A percentile compares a stretch with the other conserved stretches of the same genome.
These are phyloP conservation scores for Colletotrichum gigasporum DNA, from an alignment of 2,329 filamentous ascomycete genomes.

Conservation along the genomic window DNA sequence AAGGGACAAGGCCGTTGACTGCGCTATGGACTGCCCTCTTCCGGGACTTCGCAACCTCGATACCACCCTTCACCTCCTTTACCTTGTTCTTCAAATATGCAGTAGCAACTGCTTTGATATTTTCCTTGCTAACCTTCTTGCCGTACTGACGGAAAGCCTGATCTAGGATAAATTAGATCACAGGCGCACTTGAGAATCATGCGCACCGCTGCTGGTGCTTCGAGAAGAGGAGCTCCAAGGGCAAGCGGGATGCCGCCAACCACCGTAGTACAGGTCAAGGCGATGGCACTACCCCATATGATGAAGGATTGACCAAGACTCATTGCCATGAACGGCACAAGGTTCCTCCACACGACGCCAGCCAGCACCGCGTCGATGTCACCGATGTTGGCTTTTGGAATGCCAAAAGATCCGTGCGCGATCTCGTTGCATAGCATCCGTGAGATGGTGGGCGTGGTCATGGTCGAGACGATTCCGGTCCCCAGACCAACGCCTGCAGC, in stretches of 20 bases:
- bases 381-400: constrained; percentile 30
- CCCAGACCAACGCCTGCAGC: not conserved
- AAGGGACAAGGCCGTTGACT: not conserved
- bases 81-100: not conserved
- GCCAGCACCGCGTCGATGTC: constrained; percentile 35
- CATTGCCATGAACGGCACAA: constrained; percentile 34
- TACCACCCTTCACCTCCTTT: not conserved
- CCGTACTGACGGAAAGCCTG: constrained; percentile 2
- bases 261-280: constrained; percentile 33
- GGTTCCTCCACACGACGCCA: constrained; percentile 36
- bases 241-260: constrained; percentile 34
- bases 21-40: not conserved
- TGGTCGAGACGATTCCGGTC: constrained; percentile 30
- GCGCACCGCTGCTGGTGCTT: constrained; percentile 12
- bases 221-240: constrained; percentile 14
- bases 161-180: constrained; percentile 24
- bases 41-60: not conserved
- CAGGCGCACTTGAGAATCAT: constrained; percentile 29
- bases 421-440: constrained; percentile 35
- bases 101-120: not conserved
- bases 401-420: constrained; percentile 36
- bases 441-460: constrained; percentile 36
- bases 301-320: constrained; percentile 29
- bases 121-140: not conserved
- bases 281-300: constrained; percentile 18